Conservation (phyloP, 106 monocot genomes). For the Phalaenopsis aphrodite region DNA sequence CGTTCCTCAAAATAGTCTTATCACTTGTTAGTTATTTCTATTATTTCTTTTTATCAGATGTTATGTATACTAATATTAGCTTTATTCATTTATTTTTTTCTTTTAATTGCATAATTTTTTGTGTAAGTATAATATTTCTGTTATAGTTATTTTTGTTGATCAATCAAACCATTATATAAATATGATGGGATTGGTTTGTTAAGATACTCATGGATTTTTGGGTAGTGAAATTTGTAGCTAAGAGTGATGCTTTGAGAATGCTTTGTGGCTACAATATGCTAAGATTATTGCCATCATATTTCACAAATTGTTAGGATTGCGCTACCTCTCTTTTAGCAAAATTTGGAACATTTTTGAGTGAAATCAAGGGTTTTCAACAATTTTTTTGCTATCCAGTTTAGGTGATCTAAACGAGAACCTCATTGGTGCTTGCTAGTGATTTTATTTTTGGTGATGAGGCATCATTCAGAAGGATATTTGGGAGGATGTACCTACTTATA, state of each 20-base stretch:
- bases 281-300: background rate
- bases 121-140: background rate
- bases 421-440: background rate
- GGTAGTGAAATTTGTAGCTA: too few species aligned
- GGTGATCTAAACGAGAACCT: background rate
- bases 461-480: background rate
- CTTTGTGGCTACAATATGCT: background rate
- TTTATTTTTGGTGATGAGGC: background rate
- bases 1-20: background rate
- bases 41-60: background rate
- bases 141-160: too few species aligned
- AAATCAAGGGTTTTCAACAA: background rate
- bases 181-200: too few species aligned
- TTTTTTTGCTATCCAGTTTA: background rate
- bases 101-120: background rate
- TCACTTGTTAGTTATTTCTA: background rate
- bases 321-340: background rate
- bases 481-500: background rate
- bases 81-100: background rate
- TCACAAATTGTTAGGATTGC: background rate
- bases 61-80: background rate
- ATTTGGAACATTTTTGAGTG: background rate
- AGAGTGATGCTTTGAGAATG: too few species aligned
- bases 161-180: too few species aligned
- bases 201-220: too few species aligned